Evolutionary conservation across 2,329 filamentous ascomycete genomes (phyloP), one percentile per base, ranked within the genome.

Genomic region (Zelopaecilomyces penicillatus): DNA sequence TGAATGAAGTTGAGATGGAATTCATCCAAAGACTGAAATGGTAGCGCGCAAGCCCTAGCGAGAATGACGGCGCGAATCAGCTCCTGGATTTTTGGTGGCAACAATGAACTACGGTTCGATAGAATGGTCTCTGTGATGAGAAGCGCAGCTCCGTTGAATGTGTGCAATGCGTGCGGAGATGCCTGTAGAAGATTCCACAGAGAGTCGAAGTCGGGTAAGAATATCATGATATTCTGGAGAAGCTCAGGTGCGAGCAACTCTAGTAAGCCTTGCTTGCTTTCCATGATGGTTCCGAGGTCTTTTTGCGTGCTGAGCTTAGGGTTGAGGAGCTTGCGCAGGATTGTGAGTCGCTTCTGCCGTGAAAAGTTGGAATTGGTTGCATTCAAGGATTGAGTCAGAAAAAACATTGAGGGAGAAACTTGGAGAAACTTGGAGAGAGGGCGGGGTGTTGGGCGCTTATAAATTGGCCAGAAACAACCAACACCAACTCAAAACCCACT

Each of bases 41-140:
- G 46, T n/a, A 39, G 36, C 3, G 9, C 4, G 2, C 10, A 26
- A 2, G 30, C 29, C 1, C 46, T 34, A 5, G 29, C 32, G 11
- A 45, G 35, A 29, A 48, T 36, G 2, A 48, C 34, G 1, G 34
- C 46, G 11, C 46, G 38, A 11, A 48, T 30, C 4, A 48, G 30
- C 8, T 48, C 34, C 9, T 41, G 43, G 28, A 42, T 39, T 26
- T 39, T 42, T 11, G 27, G 27, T 5, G 46, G 35, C 5, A 48
- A 29, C 4, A 48, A 10, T 1, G 38, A 45, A 19, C 37, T 27
- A 9, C 30, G 43, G 11, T 34, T n/a, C 3, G 38, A 34, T 2
- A 48, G 28, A 3, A 45, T 42, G 8, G 2, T 11, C 29, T 48
- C 46, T 3, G 33, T 39, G 11, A 48, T 40, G 4, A 8, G 10